Base-by-base conservation (phyloP, 176 grass and related monocot genomes). In the Oryza officinalis region DNA sequence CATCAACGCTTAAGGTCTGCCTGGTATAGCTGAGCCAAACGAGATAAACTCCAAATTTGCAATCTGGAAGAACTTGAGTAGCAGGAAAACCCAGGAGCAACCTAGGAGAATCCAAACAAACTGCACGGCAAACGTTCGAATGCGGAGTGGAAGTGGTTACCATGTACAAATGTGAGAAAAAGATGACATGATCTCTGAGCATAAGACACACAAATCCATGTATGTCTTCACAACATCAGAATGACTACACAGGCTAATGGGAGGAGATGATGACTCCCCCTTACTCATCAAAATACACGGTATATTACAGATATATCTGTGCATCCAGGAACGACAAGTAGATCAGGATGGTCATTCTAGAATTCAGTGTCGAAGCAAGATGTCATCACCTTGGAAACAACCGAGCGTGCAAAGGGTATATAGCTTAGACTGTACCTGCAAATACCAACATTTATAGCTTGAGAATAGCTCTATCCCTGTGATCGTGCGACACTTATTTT, bases 401-500 rank as follows among this genome's bases (percentile, higher is more conserved):
- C 80, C 31, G 96, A 92, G 65, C 96, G 81, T 13, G 96, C 96
- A 90, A 99, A 99, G 75, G 96, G 96, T 90, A 99, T 96, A 81
- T 99, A 99, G 83, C 96, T 99, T 63, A 99, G 90, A 86, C 96
- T 96, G 82, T 99, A 99, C 96, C 96, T 99, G 93, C 67, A 92
- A 70, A 88, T 30, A 80, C 23, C 59, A 79, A 68, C 27, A 89
- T 43, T 28, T 70, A 23, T 26, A 76, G 57, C 31, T 84, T 85
- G 60, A 83, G 50, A 33, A 57, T n/a, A 74, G 61, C 1, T 76
- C 27, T 27, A 63, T 63, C 32, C 54, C 13, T 5, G 18, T 65
- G 27, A 80, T 23, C 13, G 14, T 18, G 59, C 60, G 25, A 71
- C 52, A 46, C 13, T 77, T 78, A 32, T 40, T 81, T 69, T 31